phyloP scores from a whole-genome alignment of 2,329 filamentous ascomycete genomes.

The Aspergillus piperis region DNA sequence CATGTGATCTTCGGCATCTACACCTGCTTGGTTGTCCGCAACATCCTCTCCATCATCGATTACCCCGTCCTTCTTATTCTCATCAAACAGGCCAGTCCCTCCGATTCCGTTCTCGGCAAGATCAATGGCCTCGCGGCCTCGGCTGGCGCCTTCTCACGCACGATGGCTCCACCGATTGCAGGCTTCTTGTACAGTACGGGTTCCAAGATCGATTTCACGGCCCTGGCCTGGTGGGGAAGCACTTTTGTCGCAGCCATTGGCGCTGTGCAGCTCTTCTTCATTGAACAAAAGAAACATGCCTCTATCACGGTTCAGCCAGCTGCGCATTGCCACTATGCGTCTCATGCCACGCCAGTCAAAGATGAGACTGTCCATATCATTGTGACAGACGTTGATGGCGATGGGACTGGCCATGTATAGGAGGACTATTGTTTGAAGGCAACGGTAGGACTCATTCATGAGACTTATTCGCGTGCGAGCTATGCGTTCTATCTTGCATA shows the following conservation, averaged over 20 bases:
- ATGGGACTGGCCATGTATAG: neutral
- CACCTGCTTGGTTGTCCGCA: constrained; percentile 64
- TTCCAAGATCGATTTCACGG: constrained; percentile 58
- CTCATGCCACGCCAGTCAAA: constrained; percentile 18
- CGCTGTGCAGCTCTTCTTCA: constrained; percentile 58
- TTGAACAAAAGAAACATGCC: constrained; percentile 52
- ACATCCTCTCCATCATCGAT: constrained; percentile 67
- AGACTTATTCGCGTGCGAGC: neutral
- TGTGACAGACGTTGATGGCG: constrained; percentile 28
- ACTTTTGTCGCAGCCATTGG: constrained; percentile 58
- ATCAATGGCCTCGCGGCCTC: constrained; percentile 74
- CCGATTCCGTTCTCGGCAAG: constrained; percentile 63
- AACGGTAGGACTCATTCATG: neutral
- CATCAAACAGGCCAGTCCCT: constrained; percentile 70
- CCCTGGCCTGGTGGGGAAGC: constrained; percentile 65
- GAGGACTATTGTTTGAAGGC: neutral
- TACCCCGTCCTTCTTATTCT: constrained; percentile 70
- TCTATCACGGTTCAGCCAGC: constrained; percentile 41
- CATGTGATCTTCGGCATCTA: constrained; percentile 65
- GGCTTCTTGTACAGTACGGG: constrained; percentile 68
- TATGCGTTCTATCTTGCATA: neutral
- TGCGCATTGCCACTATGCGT: constrained; percentile 29
- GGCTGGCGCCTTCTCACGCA: constrained; percentile 70
- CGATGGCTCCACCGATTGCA: constrained; percentile 67
- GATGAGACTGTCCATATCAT: constrained; percentile 33